These are phyloP conservation scores for Colletotrichum destructivum DNA, from an alignment of 2,329 filamentous ascomycete species.

Conservation along the genomic window DNA sequence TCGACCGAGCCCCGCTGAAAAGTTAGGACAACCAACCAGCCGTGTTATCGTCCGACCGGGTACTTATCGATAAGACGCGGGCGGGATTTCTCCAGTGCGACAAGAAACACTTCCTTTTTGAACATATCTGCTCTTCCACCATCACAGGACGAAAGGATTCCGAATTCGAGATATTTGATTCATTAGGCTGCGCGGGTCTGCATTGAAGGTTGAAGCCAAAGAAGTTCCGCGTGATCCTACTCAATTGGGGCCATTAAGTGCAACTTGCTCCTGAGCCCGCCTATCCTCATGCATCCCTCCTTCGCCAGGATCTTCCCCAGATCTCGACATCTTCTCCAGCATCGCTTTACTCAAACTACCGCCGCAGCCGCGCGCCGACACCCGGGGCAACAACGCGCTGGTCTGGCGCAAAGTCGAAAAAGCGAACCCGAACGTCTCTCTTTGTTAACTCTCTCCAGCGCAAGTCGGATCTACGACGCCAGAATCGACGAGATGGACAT, in stretches of 20 bases:
- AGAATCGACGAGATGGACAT: slow-evolving; percentile 10
- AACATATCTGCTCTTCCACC: slow-evolving; percentile 1
- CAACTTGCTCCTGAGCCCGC: background rate
- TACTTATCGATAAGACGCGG: slow-evolving; percentile 20
- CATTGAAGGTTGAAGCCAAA: background rate
- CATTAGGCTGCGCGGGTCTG: background rate
- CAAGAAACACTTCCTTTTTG: slow-evolving; percentile 7
- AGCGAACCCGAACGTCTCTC: background rate
- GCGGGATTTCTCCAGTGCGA: background rate
- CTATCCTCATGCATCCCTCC: slow-evolving; percentile 31
- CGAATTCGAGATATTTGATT: background rate
- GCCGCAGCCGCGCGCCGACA: background rate
- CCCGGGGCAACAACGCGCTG: background rate
- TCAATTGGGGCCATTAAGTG: background rate
- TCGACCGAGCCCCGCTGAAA: slow-evolving; percentile 3
- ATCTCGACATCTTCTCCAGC: slow-evolving; percentile 19
- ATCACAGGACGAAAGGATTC: background rate
- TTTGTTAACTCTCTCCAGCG: too few relatives aligned
- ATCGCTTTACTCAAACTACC: background rate
- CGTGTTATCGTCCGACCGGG: background rate
- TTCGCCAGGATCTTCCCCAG: slow-evolving; percentile 20
- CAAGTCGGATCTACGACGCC: background rate
- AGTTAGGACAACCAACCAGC: background rate
- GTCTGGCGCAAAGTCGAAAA: background rate
- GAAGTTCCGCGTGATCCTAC: too few relatives aligned